Percentiles rank a stretch among this genome's conserved stretches.
Conservation (phyloP, 2,329 filamentous ascomycete species). For the Pseudogymnoascus sp. region DNA sequence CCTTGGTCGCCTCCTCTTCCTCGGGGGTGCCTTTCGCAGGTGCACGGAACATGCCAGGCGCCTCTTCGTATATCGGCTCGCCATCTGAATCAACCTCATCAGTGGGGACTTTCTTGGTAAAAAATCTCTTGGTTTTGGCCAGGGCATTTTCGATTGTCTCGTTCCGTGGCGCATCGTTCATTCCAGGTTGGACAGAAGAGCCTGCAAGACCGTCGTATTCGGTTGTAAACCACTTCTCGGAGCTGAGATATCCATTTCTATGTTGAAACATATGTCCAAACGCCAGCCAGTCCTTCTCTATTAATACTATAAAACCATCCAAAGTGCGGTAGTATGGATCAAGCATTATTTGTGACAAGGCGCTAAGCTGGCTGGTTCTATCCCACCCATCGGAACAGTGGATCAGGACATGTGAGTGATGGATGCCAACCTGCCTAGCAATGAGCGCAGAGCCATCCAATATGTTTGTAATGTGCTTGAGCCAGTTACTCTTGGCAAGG, state of each 20-base stretch:
- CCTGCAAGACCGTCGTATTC: slow-evolving; percentile 72
- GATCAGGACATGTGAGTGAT: slow-evolving; percentile 90
- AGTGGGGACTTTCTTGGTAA: slow-evolving; percentile 68
- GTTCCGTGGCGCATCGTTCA: slow-evolving; percentile 42
- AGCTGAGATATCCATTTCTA: slow-evolving; percentile 77
- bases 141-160: slow-evolving; percentile 83
- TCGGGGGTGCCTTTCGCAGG: slow-evolving; percentile 30
- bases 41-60: slow-evolving; percentile 30
- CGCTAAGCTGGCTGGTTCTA: slow-evolving; percentile 88
- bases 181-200: slow-evolving; percentile 51
- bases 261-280: slow-evolving; percentile 98
- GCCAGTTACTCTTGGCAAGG: slow-evolving; percentile 77
- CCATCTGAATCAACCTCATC: slow-evolving; percentile 52
- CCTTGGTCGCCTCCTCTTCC: slow-evolving; percentile 62
- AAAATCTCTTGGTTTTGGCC: slow-evolving; percentile 78
- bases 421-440: slow-evolving; percentile 77
- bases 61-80: slow-evolving; percentile 20
- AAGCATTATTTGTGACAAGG: slow-evolving; percentile 82
- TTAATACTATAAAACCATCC: slow-evolving; percentile 84
- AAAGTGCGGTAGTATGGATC: slow-evolving; percentile 93
- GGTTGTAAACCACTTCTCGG: slow-evolving; percentile 87
- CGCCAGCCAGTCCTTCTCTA: slow-evolving; percentile 97
- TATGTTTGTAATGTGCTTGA: slow-evolving; percentile 79
- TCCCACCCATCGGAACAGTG: slow-evolving; percentile 99
- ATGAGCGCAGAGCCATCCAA: slow-evolving; percentile 80